A percentile compares a stretch with the other conserved stretches of the same genome.
Conservation (phyloP, 495 filamentous ascomycete species). For the Aspergillus sparsus region DNA sequence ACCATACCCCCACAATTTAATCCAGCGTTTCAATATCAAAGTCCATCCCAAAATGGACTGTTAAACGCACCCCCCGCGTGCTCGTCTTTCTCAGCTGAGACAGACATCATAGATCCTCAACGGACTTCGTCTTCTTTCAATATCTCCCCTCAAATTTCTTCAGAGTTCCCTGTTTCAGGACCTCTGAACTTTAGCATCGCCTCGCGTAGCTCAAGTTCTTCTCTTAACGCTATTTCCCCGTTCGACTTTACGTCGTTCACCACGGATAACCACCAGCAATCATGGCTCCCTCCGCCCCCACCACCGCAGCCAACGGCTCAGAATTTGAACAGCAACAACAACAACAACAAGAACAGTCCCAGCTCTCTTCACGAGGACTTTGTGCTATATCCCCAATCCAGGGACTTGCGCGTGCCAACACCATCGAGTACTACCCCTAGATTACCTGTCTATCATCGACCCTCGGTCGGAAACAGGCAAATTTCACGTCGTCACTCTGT, state of each 20-base stretch:
- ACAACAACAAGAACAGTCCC: conserved; percentile 41
- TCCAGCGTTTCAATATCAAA: conserved; percentile 23
- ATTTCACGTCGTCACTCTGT: conserved; percentile 38
- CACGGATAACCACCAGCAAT: conserved; percentile 63
- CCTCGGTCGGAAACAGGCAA: conserved; percentile 35
- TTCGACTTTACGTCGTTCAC: conserved; percentile 62
- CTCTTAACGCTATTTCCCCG: conserved; percentile 43
- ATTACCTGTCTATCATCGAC: conserved; percentile 35
- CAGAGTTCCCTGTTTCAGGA: conserved; percentile 51
- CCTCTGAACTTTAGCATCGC: conserved; percentile 59
- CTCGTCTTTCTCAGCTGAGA: conserved; percentile 48
- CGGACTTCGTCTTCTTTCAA: conserved; percentile 33
- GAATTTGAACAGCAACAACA: conserved; percentile 44
- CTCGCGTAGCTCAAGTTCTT: conserved; percentile 56
- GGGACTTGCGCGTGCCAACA: conserved; percentile 41
- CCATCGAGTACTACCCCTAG: conserved; percentile 44
- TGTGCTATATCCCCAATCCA: conserved; percentile 46
- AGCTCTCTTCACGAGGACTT: conserved; percentile 44
- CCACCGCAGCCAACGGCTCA: conserved; percentile 47
- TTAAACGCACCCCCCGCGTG: conserved; percentile 41
- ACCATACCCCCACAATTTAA: conserved; percentile 38
- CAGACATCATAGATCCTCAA: conserved; percentile 53
- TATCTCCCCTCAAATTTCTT: conserved; percentile 43
- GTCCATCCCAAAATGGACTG: conserved; percentile 51
- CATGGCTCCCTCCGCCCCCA: conserved; percentile 63